Conservation (phyloP, 805 yeast species). For the Candida pini region DNA sequence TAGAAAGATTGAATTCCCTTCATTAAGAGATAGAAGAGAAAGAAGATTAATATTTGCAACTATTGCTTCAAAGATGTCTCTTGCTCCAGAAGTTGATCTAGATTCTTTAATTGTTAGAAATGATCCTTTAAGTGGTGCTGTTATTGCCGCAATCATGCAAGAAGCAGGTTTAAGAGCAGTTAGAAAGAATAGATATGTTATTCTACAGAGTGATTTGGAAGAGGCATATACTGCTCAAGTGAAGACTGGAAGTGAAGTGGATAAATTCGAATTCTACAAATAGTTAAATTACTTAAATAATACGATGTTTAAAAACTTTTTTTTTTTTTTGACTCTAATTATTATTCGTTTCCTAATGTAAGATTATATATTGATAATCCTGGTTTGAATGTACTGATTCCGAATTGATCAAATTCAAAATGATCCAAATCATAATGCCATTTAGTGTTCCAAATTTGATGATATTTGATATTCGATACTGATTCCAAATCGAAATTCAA, state of each 20-base stretch:
- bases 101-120: constrained; percentile 93
- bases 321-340: neutral
- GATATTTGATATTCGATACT: no score
- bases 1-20: constrained; percentile 96
- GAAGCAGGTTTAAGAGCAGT: constrained; percentile 99
- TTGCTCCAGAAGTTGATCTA: constrained; percentile 95
- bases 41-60: constrained; percentile 95
- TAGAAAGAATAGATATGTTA: constrained; percentile 95
- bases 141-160: constrained; percentile 99
- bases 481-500: constrained; percentile 10
- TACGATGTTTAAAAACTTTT: neutral
- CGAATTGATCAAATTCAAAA: constrained; percentile 44
- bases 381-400: constrained; percentile 42
- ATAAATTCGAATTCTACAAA: constrained; percentile 96
- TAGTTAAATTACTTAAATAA: constrained; percentile 24
- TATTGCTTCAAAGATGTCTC: constrained; percentile 93
- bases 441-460: constrained; percentile 30
- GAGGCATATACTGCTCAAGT: constrained; percentile 98
- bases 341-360: neutral
- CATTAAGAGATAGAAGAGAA: constrained; percentile 93
- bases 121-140: constrained; percentile 95
- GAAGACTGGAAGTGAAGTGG: constrained; percentile 90
- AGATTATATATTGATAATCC: constrained; percentile 56
- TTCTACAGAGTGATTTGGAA: constrained; percentile 91
- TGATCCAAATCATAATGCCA: constrained; percentile 73